Percentiles rank a stretch among this genome's conserved stretches.
These are phyloP conservation scores for Pulveroboletus sp. DNA, from an alignment of 768 basidiomycete genomes.

Conservation along the genomic window DNA sequence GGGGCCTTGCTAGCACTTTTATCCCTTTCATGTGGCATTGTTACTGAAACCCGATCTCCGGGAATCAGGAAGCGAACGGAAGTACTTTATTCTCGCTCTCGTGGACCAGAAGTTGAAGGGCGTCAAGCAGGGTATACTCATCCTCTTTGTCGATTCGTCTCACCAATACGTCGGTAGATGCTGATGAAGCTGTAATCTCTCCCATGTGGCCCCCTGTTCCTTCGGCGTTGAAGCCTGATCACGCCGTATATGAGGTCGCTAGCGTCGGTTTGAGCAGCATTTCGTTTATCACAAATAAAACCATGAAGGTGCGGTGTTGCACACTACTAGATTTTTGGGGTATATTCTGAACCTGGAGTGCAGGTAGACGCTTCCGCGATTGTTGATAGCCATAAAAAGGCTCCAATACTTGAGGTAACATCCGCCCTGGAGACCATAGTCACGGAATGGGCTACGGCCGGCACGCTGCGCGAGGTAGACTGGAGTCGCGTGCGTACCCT, in stretches of 20 bases:
- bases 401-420: slow-evolving; percentile 54
- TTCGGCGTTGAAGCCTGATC: slow-evolving; percentile 40
- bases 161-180: slow-evolving; percentile 39
- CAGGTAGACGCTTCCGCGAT: slow-evolving; percentile 72
- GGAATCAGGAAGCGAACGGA: slow-evolving; percentile 45
- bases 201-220: slow-evolving; percentile 76
- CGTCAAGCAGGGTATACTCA: slow-evolving; percentile 44
- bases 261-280: slow-evolving; percentile 70
- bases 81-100: slow-evolving; percentile 67
- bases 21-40: slow-evolving; percentile 61
- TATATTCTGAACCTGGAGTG: background rate
- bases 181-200: slow-evolving; percentile 50
- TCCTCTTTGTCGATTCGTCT: background rate
- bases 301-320: slow-evolving; percentile 74
- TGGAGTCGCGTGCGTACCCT: slow-evolving; percentile 81
- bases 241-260: slow-evolving; percentile 62
- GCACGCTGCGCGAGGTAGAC: slow-evolving; percentile 66
- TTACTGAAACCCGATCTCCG: slow-evolving; percentile 61
- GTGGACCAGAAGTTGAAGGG: slow-evolving; percentile 61
- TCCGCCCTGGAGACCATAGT: slow-evolving; percentile 45
- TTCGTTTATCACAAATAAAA: slow-evolving; percentile 62
- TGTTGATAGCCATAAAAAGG: slow-evolving; percentile 59
- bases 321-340: background rate
- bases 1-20: slow-evolving; percentile 60
- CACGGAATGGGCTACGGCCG: slow-evolving; percentile 50